These are phyloP conservation scores for Arabis alpina DNA, from an alignment of 345 rosid species.

Conservation along the genomic window DNA sequence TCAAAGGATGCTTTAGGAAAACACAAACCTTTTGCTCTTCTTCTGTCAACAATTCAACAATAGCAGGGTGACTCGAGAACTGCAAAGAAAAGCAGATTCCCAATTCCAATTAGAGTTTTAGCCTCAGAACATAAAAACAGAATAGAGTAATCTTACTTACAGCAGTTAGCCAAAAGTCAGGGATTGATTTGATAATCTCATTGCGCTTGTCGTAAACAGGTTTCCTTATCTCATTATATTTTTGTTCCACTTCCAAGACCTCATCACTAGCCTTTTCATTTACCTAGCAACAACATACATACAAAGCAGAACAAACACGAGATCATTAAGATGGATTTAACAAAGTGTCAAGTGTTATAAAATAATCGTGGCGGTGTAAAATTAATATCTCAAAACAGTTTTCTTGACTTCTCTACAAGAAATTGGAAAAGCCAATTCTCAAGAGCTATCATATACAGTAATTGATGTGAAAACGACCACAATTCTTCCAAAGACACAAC, in stretches of 20 bases:
- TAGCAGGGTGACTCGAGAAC: constrained; percentile 93
- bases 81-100: constrained; percentile 37
- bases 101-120: background rate
- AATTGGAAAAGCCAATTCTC: too few relatives aligned
- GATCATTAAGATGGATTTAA: too few relatives aligned
- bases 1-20: too few relatives aligned
- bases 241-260: constrained; percentile 90
- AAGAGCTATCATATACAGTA: too few relatives aligned
- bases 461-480: too few relatives aligned
- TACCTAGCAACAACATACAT: constrained; percentile 56
- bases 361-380: too few relatives aligned
- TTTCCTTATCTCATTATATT: constrained; percentile 75
- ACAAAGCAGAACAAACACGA: too few relatives aligned
- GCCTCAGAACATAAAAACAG: constrained; percentile 17
- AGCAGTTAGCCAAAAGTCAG: constrained; percentile 96
- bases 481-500: too few relatives aligned
- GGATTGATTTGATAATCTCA: constrained; percentile 77
- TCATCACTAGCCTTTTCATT: constrained; percentile 92
- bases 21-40: constrained; percentile 99
- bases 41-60: constrained; percentile 71
- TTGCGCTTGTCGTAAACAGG: constrained; percentile 86
- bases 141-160: constrained; percentile 50
- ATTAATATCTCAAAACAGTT: too few relatives aligned
- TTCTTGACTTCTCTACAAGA: too few relatives aligned
- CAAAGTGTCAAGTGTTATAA: too few relatives aligned